phyloP scores from a whole-genome alignment of 2,329 filamentous ascomycete genomes.

The Endocalyx cinctus region DNA sequence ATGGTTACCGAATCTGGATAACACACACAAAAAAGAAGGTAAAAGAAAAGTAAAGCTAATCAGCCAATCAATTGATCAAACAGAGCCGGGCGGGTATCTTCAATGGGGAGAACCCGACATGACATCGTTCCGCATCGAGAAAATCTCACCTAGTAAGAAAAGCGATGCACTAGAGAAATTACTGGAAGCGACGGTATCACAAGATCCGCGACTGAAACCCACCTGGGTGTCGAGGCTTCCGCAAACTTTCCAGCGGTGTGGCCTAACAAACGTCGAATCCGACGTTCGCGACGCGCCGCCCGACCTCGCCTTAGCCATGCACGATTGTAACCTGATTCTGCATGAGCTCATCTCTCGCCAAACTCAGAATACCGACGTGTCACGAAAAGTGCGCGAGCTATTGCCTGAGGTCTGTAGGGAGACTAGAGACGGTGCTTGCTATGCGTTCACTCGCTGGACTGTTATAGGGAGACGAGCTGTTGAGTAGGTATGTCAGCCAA shows the following conservation, averaged over 20 bases:
- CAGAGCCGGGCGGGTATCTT: conserved; percentile 14
- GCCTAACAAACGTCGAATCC: conserved; percentile 5
- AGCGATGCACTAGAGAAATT: conserved; percentile 1
- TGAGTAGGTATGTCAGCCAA: too few relatives aligned
- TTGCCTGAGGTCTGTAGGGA: conserved; percentile 9
- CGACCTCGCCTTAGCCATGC: conserved; percentile 8
- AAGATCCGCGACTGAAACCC: conserved; percentile 7
- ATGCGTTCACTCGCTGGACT: conserved; percentile 4
- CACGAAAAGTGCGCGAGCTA: conserved; percentile 5
- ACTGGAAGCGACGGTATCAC: conserved; percentile 1
- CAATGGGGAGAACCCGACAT: conserved; percentile 13
- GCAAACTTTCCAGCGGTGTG: conserved; percentile 5
- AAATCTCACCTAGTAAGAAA: conserved; percentile 2
- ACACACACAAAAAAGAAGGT: too few relatives aligned
- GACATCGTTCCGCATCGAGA: conserved; percentile 5
- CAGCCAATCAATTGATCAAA: too few relatives aligned
- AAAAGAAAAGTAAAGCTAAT: too few relatives aligned
- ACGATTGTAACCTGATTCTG: conserved; percentile 12
- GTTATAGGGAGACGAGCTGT: conserved; percentile 10
- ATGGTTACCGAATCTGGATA: too few relatives aligned
- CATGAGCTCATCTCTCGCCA: conserved; percentile 15
- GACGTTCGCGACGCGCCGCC: conserved; percentile 8
- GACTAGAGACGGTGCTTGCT: conserved; percentile 10
- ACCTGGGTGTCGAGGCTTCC: conserved; percentile 7
- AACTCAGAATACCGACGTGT: conserved; percentile 10